Conservation (phyloP, 352 stramenopile species). For the Peronospora farinosa region DNA sequence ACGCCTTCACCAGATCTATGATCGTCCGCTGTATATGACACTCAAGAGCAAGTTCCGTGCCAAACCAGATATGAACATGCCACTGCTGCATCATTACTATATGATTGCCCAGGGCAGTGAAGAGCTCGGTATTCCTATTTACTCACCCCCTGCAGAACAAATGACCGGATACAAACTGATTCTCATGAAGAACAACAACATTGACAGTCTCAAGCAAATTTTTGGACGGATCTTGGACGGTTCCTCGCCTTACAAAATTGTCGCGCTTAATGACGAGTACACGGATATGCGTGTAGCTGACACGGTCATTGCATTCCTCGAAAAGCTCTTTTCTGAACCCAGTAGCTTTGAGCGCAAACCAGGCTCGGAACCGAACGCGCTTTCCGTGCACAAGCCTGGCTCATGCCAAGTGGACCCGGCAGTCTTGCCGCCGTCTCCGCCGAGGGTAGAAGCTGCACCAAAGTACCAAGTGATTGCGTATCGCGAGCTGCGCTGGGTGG, state of each 20-base stretch:
- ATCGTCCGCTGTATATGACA: slow-evolving; percentile 73
- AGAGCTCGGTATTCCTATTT: slow-evolving; percentile 74
- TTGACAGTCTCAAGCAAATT: slow-evolving; percentile 55
- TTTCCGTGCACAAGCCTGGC: slow-evolving; percentile 57
- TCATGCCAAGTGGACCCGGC: slow-evolving; percentile 69
- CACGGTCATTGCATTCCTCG: slow-evolving; percentile 60
- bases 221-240: slow-evolving; percentile 66
- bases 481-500: slow-evolving; percentile 71
- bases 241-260: slow-evolving; percentile 61
- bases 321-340: slow-evolving; percentile 59
- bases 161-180: slow-evolving; percentile 84
- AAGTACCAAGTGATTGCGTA: slow-evolving; percentile 81
- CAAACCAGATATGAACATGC: slow-evolving; percentile 86
- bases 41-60: slow-evolving; percentile 82
- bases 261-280: slow-evolving; percentile 87
- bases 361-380: slow-evolving; percentile 30
- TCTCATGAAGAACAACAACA: slow-evolving; percentile 79
- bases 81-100: slow-evolving; percentile 82
- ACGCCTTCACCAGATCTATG: slow-evolving; percentile 83
- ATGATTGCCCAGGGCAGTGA: slow-evolving; percentile 77
- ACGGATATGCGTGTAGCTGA: slow-evolving; percentile 72
- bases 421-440: slow-evolving; percentile 59
- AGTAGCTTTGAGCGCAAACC: slow-evolving; percentile 63
- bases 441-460: slow-evolving; percentile 50
- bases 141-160: slow-evolving; percentile 60